Base-by-base conservation (phyloP, 805 yeast genomes). In the Teunomyces pallodes region DNA sequence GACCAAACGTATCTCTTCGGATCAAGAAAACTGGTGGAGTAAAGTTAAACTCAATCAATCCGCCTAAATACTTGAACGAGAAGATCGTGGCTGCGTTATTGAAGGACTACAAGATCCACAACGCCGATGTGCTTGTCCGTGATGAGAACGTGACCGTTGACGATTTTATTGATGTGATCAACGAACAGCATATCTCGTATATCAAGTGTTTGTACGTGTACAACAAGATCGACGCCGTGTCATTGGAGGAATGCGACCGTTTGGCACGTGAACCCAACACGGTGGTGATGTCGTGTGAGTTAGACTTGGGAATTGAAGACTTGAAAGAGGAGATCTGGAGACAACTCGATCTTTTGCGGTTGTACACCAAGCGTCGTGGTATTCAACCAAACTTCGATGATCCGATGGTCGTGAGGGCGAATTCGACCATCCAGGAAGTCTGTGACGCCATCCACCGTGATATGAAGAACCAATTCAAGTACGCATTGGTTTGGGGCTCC, bases 401-500 rank as follows among this genome's bases (percentile, higher is more conserved):
- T 51, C 98, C 99, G 1, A 79, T 91, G 80, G 97, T 92, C 44
- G 96, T 94, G 10, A 77, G 98, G 57, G 78, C 76, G 47, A 79
- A 83, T 46, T 85, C 95, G 5, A 76, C 94, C 1, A 81, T 92
- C 46, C 92, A 86, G 54, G 90, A 84, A 55, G 89, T 92, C 27
- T 92, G 99, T 72, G 91, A 92, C 62, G 79, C 94, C 9, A 86
- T 92, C 53, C 98, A 92, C 65, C 80, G 96, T 57, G 97, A 91
- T 59, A 87, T 92, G 76, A 91, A 90, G 61, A 84, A 86, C 54
- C 89, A 87, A 60, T 92, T 94, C 76, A 89, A 90, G 65, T 90
- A 91, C 64, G 98, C 98, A 0, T 69, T 90, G 60, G 97, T 92
- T 5, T 92, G 98, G 97, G 99, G 99, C 0, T 83, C 91, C 1